phyloP scores from a whole-genome alignment of 202 grass and related monocot genomes.

The Digitaria exilis region DNA sequence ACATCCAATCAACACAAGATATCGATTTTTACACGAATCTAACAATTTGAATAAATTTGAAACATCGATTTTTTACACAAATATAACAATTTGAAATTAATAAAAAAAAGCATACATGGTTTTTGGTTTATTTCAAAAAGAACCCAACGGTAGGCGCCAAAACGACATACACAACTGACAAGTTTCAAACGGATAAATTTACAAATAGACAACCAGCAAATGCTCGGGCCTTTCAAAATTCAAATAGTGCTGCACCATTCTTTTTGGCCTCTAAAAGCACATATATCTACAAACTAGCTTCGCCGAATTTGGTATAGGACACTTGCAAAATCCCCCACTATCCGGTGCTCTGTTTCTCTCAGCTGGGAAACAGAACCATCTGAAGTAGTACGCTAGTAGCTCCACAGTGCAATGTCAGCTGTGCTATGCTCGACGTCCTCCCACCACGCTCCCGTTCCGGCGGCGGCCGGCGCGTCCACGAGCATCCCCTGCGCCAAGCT shows the following conservation, averaged over 20 bases:
- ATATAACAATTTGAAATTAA: too few species aligned
- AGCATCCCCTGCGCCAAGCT: constrained; percentile 53
- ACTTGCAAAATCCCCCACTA: neutral
- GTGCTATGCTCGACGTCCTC: constrained; percentile 43
- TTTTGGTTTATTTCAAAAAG: neutral
- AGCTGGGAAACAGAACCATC: too few species aligned
- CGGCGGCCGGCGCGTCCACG: constrained; percentile 37
- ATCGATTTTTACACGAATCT: neutral
- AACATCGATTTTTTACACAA: too few species aligned
- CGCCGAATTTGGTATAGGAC: neutral
- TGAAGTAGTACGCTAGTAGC: constrained; percentile 41
- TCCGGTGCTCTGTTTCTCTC: neutral
- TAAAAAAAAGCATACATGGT: too few species aligned
- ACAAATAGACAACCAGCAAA: too few species aligned
- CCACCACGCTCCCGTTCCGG: constrained; percentile 16
- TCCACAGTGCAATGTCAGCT: constrained; percentile 50
- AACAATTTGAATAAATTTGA: neutral
- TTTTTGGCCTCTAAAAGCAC: neutral
- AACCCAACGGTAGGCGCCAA: neutral
- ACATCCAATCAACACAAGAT: neutral
- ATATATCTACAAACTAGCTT: neutral
- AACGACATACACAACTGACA: neutral
- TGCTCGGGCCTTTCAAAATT: too few species aligned
- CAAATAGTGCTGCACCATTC: neutral
- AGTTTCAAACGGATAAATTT: neutral